Conservation (phyloP, 75 land plant species). For the Pseudotsuga menziesii region DNA sequence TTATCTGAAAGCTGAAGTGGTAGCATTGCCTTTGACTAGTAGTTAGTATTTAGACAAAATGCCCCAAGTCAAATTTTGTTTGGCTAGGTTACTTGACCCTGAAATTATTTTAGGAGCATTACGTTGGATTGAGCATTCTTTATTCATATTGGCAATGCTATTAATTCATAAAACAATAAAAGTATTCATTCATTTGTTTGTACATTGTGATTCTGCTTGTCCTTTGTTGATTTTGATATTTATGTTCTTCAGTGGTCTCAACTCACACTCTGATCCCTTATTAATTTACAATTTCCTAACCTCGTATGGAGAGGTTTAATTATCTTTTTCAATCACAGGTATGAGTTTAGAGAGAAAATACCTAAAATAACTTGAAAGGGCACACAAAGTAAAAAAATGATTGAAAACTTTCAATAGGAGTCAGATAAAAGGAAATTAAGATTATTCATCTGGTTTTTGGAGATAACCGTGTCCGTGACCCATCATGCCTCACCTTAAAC, state of each 20-base stretch:
- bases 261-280: not conserved
- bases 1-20: too few relatives aligned
- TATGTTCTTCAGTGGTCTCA: not conserved
- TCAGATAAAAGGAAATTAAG: too few relatives aligned
- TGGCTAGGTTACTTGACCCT: not conserved
- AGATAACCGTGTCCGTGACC: too few relatives aligned
- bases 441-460: too few relatives aligned
- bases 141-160: not conserved
- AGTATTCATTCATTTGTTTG: not conserved
- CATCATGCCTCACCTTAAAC: too few relatives aligned
- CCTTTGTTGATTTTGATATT: not conserved
- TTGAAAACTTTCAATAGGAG: not conserved
- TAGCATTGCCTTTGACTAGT: not conserved
- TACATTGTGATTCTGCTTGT: not conserved
- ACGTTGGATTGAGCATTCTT: not conserved
- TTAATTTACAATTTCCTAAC: not conserved
- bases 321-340: not conserved
- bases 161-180: too few relatives aligned
- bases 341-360: not conserved
- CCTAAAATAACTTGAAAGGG: not conserved
- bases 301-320: not conserved
- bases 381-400: not conserved
- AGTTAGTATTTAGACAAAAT: not conserved
- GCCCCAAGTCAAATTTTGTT: not conserved
- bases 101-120: not conserved